Percentiles rank a stretch among this genome's conserved stretches.
Conservation (phyloP, 2,329 filamentous ascomycete genomes). For the Microsporum ferrugineum region DNA sequence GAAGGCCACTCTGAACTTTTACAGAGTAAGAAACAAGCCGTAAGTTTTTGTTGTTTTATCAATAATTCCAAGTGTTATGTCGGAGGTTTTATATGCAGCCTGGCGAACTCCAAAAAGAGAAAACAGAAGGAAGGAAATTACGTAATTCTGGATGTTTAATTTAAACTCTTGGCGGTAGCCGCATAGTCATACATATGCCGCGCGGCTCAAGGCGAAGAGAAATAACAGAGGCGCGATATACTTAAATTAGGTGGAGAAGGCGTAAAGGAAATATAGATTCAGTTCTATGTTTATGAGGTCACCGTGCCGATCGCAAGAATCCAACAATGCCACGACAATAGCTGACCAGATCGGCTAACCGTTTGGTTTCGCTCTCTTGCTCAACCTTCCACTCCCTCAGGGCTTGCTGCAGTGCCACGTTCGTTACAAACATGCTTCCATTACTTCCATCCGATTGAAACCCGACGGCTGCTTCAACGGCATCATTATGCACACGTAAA, state of each 20-base stretch:
- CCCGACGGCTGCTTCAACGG: constrained; percentile 31
- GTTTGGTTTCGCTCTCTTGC: constrained; percentile 58
- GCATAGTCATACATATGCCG: background rate
- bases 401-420: constrained; percentile 42
- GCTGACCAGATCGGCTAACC: constrained; percentile 66
- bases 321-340: constrained; percentile 79
- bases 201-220: background rate
- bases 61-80: background rate
- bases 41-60: background rate
- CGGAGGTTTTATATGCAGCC: background rate
- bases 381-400: constrained; percentile 59
- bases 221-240: background rate
- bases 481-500: constrained; percentile 61
- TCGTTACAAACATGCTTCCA: constrained; percentile 36
- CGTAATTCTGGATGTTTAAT: background rate
- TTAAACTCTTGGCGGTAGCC: constrained; percentile 1
- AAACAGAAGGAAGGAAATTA: background rate
- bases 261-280: background rate
- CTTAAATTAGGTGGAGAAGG: background rate
- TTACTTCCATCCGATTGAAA: constrained; percentile 22
- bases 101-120: background rate
- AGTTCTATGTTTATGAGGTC: background rate
- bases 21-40: background rate
- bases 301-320: constrained; percentile 56
- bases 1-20: background rate